phyloP scores from a whole-genome alignment of 306 rosid species.

The Lathyrus aphaca region DNA sequence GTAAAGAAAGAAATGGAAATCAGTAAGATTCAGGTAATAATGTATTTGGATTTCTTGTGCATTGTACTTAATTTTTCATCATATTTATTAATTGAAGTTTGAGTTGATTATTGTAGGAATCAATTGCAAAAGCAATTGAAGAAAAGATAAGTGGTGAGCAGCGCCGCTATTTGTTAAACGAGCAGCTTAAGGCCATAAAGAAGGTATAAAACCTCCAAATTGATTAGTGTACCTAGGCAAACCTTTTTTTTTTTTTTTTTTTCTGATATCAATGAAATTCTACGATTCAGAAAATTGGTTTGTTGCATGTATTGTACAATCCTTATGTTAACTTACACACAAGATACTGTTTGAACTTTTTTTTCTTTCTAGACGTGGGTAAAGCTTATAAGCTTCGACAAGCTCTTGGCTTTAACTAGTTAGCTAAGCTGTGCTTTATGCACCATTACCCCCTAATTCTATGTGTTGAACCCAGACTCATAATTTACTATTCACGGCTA shows the following conservation, averaged over 20 bases:
- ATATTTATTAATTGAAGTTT: slow-evolving; percentile 35
- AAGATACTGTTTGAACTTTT: slow-evolving; percentile 14
- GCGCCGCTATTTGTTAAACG: slow-evolving; percentile 91
- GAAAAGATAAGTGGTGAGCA: slow-evolving; percentile 99
- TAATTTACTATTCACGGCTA: slow-evolving; percentile 19
- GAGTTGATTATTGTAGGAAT: slow-evolving; percentile 62
- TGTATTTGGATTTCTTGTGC: slow-evolving; percentile 23
- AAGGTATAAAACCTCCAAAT: slow-evolving; percentile 55
- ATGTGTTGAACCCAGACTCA: slow-evolving; percentile 8
- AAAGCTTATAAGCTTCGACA: neutral
- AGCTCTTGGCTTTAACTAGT: slow-evolving; percentile 16
- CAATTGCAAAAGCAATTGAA: slow-evolving; percentile 98
- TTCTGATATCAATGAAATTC: neutral
- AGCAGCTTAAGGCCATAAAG: slow-evolving; percentile 98
- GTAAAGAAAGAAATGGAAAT: slow-evolving; percentile 99
- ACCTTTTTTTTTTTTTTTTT: slow-evolving; percentile 25
- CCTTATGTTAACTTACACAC: neutral
- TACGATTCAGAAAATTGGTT: slow-evolving; percentile 23
- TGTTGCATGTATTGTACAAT: slow-evolving; percentile 9
- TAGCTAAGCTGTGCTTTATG: slow-evolving; percentile 26
- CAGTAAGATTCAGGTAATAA: slow-evolving; percentile 87
- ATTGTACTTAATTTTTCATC: slow-evolving; percentile 15
- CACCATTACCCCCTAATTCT: slow-evolving; percentile 12
- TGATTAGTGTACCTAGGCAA: slow-evolving; percentile 22
- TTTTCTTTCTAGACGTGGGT: slow-evolving; percentile 19